Evolutionary conservation across 805 yeast species (phyloP), one percentile per base, ranked within the genome.

Genomic region (Wickerhamiella hasegawae): DNA sequence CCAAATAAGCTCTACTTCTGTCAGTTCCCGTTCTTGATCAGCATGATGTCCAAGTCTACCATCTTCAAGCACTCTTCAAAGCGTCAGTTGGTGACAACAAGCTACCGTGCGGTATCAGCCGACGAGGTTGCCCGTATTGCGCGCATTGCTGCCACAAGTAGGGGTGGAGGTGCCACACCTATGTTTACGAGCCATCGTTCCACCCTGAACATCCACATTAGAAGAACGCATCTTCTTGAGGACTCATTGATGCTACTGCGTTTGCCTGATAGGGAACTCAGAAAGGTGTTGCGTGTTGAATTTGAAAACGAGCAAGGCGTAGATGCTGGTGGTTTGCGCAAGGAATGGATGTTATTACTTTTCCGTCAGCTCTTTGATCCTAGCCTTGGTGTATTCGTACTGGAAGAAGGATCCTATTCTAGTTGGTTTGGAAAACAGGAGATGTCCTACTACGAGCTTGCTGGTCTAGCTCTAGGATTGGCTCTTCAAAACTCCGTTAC

Each of bases 241-340:
- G 98, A 87, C 53, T 83, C 96, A 1, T 54, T 90, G 30, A 47
- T 46, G 10, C 54, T 53, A 32, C 58, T 70, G 5, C 65, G 71
- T 22, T 69, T 78, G 24, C 55, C 62, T 3, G 52, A 54, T 9
- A 18, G 33, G 10, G 39, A 44, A 27, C 61, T 84, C 39, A 73
- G 77, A 46, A 84, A 85, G 49, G 69, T 82, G 1, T 55, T 87
- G 21, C 67, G 72, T 41, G 76, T 90, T 6, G 85, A 80, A 46
- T 87, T 90, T 53, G 59, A 76, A 3, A 75, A 75, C 40, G 98
- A 87, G 50, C 92, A 85, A 0, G 98, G 97, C 0, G 69, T 87
- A 17, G 98, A 87, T 59, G 96, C 84, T 1, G 97, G 98, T 2
- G 98, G 98, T 0, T 63, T 87, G 39, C 72, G 77, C 47, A 85